Conservation (phyloP, 345 rosid species). For the Populus pruinosa region DNA sequence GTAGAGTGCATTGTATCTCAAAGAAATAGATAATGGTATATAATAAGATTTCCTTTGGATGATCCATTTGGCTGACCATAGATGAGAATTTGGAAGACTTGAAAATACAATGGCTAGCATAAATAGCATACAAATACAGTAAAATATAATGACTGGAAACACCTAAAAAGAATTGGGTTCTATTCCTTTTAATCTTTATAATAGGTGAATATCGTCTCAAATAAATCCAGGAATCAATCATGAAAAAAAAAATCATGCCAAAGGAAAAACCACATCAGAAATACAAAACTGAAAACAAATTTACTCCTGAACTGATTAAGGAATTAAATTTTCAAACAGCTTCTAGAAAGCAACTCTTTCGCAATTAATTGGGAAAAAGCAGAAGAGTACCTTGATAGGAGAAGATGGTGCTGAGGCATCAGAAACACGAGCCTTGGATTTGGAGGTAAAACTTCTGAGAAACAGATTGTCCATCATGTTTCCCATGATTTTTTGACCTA, state of each 20-base stretch:
- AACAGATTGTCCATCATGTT: conserved; percentile 87
- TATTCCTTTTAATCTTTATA: neutral
- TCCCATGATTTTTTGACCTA: conserved; percentile 81
- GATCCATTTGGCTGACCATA: neutral
- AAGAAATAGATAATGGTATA: neutral
- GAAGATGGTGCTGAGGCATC: conserved; percentile 70
- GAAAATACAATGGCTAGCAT: neutral
- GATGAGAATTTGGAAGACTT: neutral
- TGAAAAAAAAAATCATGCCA: neutral
- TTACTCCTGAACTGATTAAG: neutral
- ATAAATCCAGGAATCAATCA: neutral
- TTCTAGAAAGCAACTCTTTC: neutral
- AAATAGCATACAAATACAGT: neutral
- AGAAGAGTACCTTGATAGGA: conserved; percentile 59
- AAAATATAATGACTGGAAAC: neutral
- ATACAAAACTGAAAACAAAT: neutral
- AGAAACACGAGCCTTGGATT: conserved; percentile 49
- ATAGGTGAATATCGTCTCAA: neutral
- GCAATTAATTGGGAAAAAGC: neutral
- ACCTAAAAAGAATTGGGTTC: neutral
- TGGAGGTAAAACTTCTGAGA: conserved; percentile 73
- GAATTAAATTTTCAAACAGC: neutral
- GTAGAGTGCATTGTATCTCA: neutral
- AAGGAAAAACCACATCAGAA: neutral
- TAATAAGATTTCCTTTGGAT: neutral